phyloP scores from a whole-genome alignment of 345 rosid species.

The Eucalyptus polybractea region DNA sequence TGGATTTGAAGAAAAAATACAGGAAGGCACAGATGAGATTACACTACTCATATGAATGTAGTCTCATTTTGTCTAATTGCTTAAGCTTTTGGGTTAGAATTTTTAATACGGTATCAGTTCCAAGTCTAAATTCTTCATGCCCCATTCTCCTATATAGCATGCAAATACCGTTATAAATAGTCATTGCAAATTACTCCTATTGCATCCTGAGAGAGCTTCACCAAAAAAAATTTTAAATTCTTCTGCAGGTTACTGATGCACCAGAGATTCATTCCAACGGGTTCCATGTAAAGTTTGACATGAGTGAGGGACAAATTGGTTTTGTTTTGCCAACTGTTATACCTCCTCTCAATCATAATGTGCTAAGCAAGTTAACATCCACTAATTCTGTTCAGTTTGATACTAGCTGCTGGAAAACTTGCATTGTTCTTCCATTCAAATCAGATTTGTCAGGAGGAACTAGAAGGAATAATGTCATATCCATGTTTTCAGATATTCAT shows the following conservation, averaged over 20 bases:
- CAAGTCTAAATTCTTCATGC: not conserved
- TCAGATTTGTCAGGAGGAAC: conserved; percentile 38
- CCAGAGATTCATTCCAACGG: conserved; percentile 99
- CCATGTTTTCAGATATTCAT: conserved; percentile 88
- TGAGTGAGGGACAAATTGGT: conserved; percentile 85
- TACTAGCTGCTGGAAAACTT: conserved; percentile 59
- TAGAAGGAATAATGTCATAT: conserved; percentile 24
- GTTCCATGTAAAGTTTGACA: conserved; percentile 84
- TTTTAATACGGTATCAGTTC: not conserved
- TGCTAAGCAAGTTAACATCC: conserved; percentile 24
- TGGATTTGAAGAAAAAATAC: not conserved
- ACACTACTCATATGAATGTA: not conserved
- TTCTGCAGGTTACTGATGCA: conserved; percentile 77
- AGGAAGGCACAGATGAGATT: not conserved
- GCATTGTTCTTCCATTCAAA: conserved; percentile 82
- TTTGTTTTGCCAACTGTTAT: conserved; percentile 78
- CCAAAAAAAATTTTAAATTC: not conserved
- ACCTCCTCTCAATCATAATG: conserved; percentile 47
- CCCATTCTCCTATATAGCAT: not conserved
- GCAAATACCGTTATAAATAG: not conserved
- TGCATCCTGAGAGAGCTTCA: not conserved
- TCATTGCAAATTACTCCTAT: not conserved
- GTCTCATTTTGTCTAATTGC: not conserved
- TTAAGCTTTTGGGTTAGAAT: not conserved
- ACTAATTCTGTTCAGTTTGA: conserved; percentile 11